phyloP scores from a whole-genome alignment of 306 rosid genomes.

The Astragalus glycyphyllos region DNA sequence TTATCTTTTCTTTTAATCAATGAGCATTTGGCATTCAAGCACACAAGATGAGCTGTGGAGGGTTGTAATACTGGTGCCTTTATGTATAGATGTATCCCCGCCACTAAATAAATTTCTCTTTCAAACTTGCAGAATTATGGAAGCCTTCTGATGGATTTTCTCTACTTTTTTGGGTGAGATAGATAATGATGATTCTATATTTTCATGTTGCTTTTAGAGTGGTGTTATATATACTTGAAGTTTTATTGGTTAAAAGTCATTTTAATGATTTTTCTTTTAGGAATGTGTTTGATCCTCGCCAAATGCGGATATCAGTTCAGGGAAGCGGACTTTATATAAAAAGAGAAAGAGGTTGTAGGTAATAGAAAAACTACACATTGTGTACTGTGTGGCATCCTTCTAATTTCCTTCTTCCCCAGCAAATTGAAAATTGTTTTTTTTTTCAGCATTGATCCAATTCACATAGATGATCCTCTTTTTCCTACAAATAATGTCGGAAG shows the following conservation, averaged over 20 bases:
- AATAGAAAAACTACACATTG: conserved; percentile 43
- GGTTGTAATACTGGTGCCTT: conserved; percentile 19
- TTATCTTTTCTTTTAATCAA: not conserved
- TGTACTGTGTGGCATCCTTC: conserved; percentile 24
- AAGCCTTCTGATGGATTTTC: conserved; percentile 90
- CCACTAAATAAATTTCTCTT: conserved; percentile 33
- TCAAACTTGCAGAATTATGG: conserved; percentile 80
- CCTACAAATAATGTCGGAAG: conserved; percentile 93
- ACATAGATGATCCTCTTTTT: conserved; percentile 92
- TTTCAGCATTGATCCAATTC: conserved; percentile 94
- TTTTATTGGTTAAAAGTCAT: conserved; percentile 6
- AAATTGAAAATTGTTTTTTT: conserved; percentile 35
- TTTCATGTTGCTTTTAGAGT: conserved; percentile 38
- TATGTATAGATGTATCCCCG: conserved; percentile 26
- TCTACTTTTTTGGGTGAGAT: conserved; percentile 92
- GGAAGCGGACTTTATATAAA: conserved; percentile 96
- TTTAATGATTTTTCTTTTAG: conserved; percentile 51
- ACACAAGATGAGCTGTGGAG: conserved; percentile 3
- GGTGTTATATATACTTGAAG: conserved; percentile 6
- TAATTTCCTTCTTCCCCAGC: conserved; percentile 22
- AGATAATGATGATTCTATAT: conserved; percentile 28
- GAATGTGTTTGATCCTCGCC: conserved; percentile 96
- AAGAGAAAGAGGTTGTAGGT: conserved; percentile 98
- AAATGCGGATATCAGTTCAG: conserved; percentile 92
- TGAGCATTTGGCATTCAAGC: not conserved